A percentile compares a stretch with the other conserved stretches of the same genome.
Conservation (phyloP, 2,329 filamentous ascomycete genomes). For the Claviceps sorghi region DNA sequence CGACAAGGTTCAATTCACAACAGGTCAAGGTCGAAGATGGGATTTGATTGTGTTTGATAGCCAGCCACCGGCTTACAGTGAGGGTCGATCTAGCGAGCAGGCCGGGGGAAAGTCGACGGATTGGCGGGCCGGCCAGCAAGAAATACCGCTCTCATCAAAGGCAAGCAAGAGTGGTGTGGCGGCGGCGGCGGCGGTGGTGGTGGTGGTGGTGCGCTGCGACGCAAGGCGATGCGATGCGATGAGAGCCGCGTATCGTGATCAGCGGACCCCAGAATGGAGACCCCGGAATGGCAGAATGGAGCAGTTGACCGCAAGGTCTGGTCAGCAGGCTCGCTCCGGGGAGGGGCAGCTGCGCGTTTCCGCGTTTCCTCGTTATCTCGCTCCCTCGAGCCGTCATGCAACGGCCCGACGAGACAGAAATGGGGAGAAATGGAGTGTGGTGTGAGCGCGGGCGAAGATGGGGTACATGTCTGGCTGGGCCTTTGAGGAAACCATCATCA, state of each 20-base stretch:
- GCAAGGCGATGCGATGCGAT: neutral
- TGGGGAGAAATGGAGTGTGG: neutral
- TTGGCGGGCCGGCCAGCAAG: neutral
- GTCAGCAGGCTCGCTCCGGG: conserved; percentile 6
- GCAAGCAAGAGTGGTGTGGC: neutral
- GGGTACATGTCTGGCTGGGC: conserved; percentile 3
- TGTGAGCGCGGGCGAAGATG: conserved; percentile 1
- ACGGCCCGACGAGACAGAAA: neutral
- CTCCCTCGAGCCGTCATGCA: neutral
- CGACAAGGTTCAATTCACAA: neutral
- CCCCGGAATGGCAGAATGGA: neutral
- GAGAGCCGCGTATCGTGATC: conserved; percentile 5
- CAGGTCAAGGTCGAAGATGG: neutral
- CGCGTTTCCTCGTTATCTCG: neutral
- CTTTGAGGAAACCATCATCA: conserved; percentile 1
- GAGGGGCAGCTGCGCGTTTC: neutral
- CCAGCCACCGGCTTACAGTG: conserved; percentile 2
- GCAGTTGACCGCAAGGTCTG: conserved; percentile 4
- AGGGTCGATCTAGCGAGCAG: conserved; percentile 4
- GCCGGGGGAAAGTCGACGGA: neutral
- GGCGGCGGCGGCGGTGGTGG: conserved; percentile 3
- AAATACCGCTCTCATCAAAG: neutral
- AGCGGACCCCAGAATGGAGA: conserved; percentile 6
- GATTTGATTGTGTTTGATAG: neutral
- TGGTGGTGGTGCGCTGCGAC: neutral